A percentile compares a stretch with the other conserved stretches of the same genome.
These are phyloP conservation scores for Capsicum chinense DNA, from an alignment of 257 asterid species.

Conservation along the genomic window DNA sequence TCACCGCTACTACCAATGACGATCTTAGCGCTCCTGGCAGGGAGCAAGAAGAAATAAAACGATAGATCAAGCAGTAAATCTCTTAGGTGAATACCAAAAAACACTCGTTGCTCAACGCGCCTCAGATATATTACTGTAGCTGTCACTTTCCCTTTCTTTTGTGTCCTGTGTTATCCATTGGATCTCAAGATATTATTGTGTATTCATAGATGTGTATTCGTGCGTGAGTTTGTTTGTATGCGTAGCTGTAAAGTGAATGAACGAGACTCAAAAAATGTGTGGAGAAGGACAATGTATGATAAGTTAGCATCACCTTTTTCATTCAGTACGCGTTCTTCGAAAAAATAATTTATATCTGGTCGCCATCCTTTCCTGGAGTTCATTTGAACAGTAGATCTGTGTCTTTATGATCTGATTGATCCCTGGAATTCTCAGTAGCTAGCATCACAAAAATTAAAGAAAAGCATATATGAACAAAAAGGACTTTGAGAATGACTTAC, in stretches of 20 bases:
- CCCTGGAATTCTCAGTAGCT: background rate
- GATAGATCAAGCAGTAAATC: background rate
- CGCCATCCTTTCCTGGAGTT: background rate
- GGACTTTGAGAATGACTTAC: background rate
- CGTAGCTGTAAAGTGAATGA: background rate
- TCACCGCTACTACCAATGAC: background rate
- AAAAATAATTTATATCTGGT: background rate
- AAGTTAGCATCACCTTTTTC: background rate
- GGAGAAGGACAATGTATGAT: background rate
- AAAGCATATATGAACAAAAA: conserved; percentile 3
- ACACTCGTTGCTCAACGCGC: background rate
- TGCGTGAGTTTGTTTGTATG: background rate
- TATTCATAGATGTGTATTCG: background rate
- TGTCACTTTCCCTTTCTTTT: background rate
- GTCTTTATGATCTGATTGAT: background rate
- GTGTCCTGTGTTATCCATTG: background rate
- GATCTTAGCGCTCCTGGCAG: background rate
- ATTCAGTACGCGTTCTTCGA: background rate
- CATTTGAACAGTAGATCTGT: background rate
- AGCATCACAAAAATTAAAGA: background rate
- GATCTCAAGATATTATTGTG: background rate
- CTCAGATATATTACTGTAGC: background rate
- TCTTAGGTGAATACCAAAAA: background rate
- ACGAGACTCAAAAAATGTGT: background rate
- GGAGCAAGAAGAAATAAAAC: background rate